Evolutionary conservation across 805 yeast genomes (phyloP).

Genomic region (Candida multigemmis): DNA sequence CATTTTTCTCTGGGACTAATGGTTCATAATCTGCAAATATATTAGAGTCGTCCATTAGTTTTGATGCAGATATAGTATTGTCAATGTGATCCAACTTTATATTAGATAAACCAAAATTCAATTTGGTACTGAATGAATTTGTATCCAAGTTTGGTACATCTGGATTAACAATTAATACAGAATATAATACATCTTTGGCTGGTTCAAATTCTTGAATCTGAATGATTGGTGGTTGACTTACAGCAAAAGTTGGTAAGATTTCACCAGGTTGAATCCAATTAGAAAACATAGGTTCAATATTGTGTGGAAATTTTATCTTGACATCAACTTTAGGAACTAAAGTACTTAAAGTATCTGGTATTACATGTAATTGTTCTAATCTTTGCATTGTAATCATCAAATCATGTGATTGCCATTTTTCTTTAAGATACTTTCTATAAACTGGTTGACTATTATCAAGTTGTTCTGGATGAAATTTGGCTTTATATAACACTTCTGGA

Average conservation of each 20-base stretch:
- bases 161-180: conserved; percentile 80
- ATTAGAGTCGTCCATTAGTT: conserved; percentile 22
- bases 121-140: conserved; percentile 61
- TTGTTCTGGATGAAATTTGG: conserved; percentile 31
- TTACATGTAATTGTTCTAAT: conserved; percentile 71
- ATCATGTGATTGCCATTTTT: conserved; percentile 65
- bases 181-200: conserved; percentile 47
- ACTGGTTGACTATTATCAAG: conserved; percentile 71
- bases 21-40: conserved; percentile 58
- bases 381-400: conserved; percentile 86
- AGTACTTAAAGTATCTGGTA: conserved; percentile 93
- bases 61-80: conserved; percentile 42
- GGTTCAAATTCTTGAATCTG: conserved; percentile 63
- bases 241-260: conserved; percentile 62
- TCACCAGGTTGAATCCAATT: conserved; percentile 77
- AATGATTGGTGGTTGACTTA: conserved; percentile 68
- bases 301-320: conserved; percentile 64
- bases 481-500: conserved; percentile 79
- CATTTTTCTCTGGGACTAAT: conserved; percentile 83
- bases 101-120: conserved; percentile 73
- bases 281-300: conserved; percentile 40
- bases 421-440: conserved; percentile 58
- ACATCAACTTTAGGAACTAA: conserved; percentile 74
- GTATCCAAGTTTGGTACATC: conserved; percentile 73
- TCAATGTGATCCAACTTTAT: conserved; percentile 51